Base-by-base conservation (phyloP, 106 monocot genomes). In the Cymbidium sinense region DNA sequence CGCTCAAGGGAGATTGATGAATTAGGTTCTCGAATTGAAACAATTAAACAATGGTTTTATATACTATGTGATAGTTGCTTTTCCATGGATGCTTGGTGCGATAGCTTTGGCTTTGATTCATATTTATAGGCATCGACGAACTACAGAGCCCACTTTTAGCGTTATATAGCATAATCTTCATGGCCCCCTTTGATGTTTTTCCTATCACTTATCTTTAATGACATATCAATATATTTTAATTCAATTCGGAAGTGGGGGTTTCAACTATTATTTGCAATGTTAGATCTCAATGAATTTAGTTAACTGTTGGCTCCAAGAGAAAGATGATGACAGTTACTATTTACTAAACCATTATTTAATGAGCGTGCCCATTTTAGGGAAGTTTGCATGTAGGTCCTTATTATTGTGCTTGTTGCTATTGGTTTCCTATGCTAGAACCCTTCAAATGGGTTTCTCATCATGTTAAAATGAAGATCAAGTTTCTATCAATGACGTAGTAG, bases 101-200 rank as follows among this genome's bases (percentile, higher is more conserved):
- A 91, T 84, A 3, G 84, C 76, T 2, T 39, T 99, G 23, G 95
- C 99, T 2, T 21, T 89, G 69, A 54, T 83, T 15, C 99, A 99
- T 72, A 99, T 99, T 33, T 99, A 99, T 75, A 82, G 87, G 34
- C 99, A 99, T 73, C 93, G 64, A n/a, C 86, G 58, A 95, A 99
- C 70, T 99, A 99, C 81, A 95, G 99, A 99, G 77, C 99, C 99
- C 10, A 89, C 83, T 18, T 99, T 93, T 43, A 99, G 83, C 92
- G 99, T 34, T 95, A 91, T 86, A 99, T 99, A 11, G 99, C 73
- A 95, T 99, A 89, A 99, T 99, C 84, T 95, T 99, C 90, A 93
- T 99, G 99, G 89, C 95, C 47, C 99, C 95, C 96, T 2, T 74
- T 94, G 80, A 96, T 91, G 93, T 96, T 94, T 19, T 94, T 94